A percentile compares a stretch with the other conserved stretches of the same genome.
Evolutionary conservation across 2,329 filamentous ascomycete genomes (phyloP).

Genomic region (Clarireedia paspali): DNA sequence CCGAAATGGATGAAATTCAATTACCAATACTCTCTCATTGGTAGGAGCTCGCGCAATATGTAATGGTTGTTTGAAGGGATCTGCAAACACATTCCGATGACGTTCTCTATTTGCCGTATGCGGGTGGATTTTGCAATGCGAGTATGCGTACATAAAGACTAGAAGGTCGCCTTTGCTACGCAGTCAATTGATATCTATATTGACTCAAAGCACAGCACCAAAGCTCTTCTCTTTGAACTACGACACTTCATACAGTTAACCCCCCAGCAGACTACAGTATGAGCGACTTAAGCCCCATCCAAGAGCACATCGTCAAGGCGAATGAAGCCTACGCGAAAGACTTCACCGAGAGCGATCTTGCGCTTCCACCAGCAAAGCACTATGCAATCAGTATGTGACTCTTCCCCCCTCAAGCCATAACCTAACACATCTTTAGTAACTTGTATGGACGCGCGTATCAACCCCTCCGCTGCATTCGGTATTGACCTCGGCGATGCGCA

Average conservation of each 20-base stretch:
- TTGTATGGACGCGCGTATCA: constrained; percentile 74
- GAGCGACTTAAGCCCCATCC: constrained; percentile 32
- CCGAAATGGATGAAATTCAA: too few relatives aligned
- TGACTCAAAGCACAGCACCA: neutral
- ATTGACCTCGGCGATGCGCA: constrained; percentile 71
- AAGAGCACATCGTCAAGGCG: constrained; percentile 46
- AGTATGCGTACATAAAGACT: neutral
- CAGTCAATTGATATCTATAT: neutral
- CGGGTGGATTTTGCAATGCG: too few relatives aligned
- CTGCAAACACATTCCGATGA: too few relatives aligned
- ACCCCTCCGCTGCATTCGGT: constrained; percentile 61
- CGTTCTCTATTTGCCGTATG: too few relatives aligned
- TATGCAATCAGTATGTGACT: constrained; percentile 50
- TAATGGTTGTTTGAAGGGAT: too few relatives aligned
- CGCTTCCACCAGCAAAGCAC: constrained; percentile 61
- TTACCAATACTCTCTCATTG: too few relatives aligned
- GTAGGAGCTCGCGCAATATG: too few relatives aligned
- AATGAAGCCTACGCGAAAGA: constrained; percentile 49
- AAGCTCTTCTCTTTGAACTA: neutral
- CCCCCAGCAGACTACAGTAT: neutral
- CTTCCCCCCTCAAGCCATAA: constrained; percentile 10
- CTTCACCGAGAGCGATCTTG: constrained; percentile 60
- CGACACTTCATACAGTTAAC: neutral
- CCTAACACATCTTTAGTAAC: constrained; percentile 42
- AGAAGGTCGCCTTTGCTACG: neutral